Conservation (phyloP, 2,329 filamentous ascomycete genomes). For the Trichoderma atrobrunneum region DNA sequence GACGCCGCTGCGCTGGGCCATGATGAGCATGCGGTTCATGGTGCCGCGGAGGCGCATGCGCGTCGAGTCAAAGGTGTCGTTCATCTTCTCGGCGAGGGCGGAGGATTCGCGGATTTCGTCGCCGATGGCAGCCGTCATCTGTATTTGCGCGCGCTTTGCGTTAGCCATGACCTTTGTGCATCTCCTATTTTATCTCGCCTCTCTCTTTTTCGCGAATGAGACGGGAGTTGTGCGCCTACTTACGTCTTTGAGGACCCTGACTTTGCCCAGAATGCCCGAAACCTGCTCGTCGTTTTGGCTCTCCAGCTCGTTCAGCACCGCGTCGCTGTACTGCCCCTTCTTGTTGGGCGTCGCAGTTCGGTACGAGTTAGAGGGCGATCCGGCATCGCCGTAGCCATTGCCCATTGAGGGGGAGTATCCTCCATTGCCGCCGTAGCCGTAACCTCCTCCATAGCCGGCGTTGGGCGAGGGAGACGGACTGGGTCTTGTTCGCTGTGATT, state of each 20-base stretch:
- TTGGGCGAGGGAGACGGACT: constrained; percentile 45
- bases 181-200: not conserved
- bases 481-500: constrained; percentile 36
- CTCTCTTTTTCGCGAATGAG: no score
- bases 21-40: constrained; percentile 95
- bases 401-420: constrained; percentile 45
- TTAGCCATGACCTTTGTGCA: not conserved
- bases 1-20: constrained; percentile 93
- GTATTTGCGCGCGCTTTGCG: not conserved
- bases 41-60: constrained; percentile 78
- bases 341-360: constrained; percentile 69
- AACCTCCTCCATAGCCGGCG: constrained; percentile 28
- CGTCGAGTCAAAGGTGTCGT: constrained; percentile 87
- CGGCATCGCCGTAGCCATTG: constrained; percentile 30
- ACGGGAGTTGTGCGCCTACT: constrained; percentile 34
- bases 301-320: constrained; percentile 88
- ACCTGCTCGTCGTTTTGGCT: constrained; percentile 92
- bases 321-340: constrained; percentile 88
- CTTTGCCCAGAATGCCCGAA: constrained; percentile 86
- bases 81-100: constrained; percentile 89
- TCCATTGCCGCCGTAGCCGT: constrained; percentile 21
- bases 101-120: constrained; percentile 92
- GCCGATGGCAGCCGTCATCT: constrained; percentile 91
- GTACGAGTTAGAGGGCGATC: constrained; percentile 41
- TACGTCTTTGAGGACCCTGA: constrained; percentile 85